Evolutionary conservation across 1,139 yeast species (phyloP).

Genomic region (Diutina mesorugosa): DNA sequence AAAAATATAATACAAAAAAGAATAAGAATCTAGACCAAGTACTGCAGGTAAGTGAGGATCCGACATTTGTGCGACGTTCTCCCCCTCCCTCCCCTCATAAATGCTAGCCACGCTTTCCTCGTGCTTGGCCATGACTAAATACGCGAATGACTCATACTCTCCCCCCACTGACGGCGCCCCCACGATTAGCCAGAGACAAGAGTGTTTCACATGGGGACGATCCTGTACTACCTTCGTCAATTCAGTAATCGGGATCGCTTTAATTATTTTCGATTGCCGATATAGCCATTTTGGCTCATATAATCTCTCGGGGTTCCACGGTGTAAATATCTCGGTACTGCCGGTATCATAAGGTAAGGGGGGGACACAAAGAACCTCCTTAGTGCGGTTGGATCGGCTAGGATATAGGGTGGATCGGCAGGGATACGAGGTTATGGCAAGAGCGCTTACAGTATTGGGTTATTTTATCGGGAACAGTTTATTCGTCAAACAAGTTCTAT

Average conservation of each 20-base stretch:
- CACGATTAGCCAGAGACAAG: too few species aligned
- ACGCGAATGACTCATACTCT: background rate
- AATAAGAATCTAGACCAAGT: background rate
- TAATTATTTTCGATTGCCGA: too few species aligned
- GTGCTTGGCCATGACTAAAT: background rate
- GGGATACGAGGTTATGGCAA: too few species aligned
- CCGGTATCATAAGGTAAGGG: background rate
- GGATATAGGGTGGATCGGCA: background rate
- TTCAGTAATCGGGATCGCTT: too few species aligned
- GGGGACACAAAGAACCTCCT: too few species aligned
- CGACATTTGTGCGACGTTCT: too few species aligned
- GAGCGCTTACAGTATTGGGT: background rate
- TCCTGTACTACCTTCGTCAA: background rate
- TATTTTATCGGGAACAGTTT: conserved; percentile 13
- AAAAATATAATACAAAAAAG: too few species aligned
- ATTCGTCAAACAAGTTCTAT: conserved; percentile 28
- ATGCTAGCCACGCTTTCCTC: background rate
- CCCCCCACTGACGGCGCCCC: background rate
- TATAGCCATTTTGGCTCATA: too few species aligned
- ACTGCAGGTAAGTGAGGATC: background rate
- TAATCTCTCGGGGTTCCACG: background rate
- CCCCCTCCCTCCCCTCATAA: background rate
- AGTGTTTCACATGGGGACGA: background rate
- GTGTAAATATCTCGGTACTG: background rate
- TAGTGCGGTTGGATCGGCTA: background rate